A percentile compares a stretch with the other conserved stretches of the same genome.
Evolutionary conservation across 768 basidiomycete genomes (phyloP).

Genomic region (Mycena leptocephala): DNA sequence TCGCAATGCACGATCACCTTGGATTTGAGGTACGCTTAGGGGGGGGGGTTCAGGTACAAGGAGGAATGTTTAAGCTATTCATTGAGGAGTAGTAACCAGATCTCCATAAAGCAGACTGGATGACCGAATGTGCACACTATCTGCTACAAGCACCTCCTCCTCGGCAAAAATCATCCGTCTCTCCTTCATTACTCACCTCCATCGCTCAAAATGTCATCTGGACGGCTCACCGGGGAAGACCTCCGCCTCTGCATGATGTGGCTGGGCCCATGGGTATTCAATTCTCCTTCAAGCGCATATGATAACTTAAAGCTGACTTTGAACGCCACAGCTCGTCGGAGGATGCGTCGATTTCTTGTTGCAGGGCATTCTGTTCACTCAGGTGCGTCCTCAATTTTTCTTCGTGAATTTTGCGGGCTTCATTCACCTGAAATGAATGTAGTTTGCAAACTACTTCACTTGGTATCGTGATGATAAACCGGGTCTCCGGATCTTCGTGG

Average conservation of each 20-base stretch:
- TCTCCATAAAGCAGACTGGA: too few relatives aligned
- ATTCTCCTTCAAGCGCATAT: too few relatives aligned
- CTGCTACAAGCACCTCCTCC: too few relatives aligned
- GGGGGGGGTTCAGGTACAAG: too few relatives aligned
- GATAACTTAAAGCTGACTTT: not conserved
- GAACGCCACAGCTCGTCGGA: constrained; percentile 3
- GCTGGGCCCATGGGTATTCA: constrained; percentile 7
- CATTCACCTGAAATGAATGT: not conserved
- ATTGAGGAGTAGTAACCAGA: too few relatives aligned
- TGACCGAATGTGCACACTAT: too few relatives aligned
- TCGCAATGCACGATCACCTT: too few relatives aligned
- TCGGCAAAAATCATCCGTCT: too few relatives aligned
- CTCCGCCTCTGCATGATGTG: not conserved
- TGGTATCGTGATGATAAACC: not conserved
- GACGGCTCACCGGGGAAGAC: not conserved
- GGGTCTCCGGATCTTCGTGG: not conserved
- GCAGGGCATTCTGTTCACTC: not conserved
- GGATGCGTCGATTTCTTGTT: not conserved
- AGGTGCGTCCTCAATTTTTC: not conserved
- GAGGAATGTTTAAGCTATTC: too few relatives aligned
- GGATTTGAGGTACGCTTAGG: too few relatives aligned
- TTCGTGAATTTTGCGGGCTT: not conserved
- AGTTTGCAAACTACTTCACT: constrained; percentile 2
- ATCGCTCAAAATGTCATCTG: not conserved
- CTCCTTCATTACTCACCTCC: too few relatives aligned